phyloP scores from a whole-genome alignment of 75 land plant genomes.

The Sequoia sempervirens region DNA sequence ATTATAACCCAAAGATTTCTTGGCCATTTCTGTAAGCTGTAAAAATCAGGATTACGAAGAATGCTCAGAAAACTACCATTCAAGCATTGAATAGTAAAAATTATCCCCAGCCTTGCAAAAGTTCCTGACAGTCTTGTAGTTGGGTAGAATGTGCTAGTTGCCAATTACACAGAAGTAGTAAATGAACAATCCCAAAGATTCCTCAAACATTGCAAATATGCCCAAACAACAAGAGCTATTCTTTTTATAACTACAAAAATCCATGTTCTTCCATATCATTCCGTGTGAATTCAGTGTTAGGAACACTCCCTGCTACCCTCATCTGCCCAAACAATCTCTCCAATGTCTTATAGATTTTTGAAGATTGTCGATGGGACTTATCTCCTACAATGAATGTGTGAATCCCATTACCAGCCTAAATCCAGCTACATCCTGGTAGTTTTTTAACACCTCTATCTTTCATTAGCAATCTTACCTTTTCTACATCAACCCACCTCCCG shows the following conservation, averaged over 20 bases:
- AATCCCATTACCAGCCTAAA: neutral
- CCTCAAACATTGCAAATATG: neutral
- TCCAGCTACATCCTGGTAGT: conserved; percentile 11
- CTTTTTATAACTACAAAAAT: neutral
- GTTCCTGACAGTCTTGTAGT: neutral
- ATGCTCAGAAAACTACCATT: neutral
- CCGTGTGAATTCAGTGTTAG: neutral
- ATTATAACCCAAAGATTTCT: neutral
- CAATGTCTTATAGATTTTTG: conserved; percentile 24
- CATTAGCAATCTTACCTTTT: conserved; percentile 6
- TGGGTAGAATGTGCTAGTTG: neutral
- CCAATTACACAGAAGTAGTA: neutral
- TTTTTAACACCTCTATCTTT: conserved; percentile 8
- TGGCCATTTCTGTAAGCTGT: neutral
- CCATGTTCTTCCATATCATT: neutral
- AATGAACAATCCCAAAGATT: neutral
- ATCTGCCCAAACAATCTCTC: conserved; percentile 12
- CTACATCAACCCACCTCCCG: conserved; percentile 11
- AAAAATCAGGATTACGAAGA: neutral
- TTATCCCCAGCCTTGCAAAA: neutral
- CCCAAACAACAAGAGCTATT: neutral
- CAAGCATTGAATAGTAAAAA: neutral
- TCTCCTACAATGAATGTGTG: conserved; percentile 6
- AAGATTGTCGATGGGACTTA: conserved; percentile 14
- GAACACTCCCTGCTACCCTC: neutral